phyloP scores from a whole-genome alignment of 768 basidiomycete species.

The Termitomyces bulborhizus region DNA sequence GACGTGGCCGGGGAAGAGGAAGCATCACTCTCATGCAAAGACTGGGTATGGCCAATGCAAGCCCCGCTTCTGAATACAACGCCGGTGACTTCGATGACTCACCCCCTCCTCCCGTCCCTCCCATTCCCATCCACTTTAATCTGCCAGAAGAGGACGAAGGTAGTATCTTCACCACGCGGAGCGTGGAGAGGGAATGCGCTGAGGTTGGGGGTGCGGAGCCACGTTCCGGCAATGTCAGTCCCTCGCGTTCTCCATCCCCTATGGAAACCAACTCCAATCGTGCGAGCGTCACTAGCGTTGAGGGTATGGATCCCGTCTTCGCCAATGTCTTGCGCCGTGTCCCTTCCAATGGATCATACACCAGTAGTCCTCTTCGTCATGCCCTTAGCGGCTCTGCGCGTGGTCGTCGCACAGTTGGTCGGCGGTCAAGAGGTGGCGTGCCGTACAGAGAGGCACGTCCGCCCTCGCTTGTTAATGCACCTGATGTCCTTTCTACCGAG shows the following conservation, averaged over 20 bases:
- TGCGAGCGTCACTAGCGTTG: slow-evolving; percentile 68
- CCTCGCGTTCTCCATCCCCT: slow-evolving; percentile 32
- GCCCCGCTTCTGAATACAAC: slow-evolving; percentile 44
- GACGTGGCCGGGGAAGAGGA: slow-evolving; percentile 34
- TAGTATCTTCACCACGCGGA: slow-evolving; percentile 27
- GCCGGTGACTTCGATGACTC: slow-evolving; percentile 29
- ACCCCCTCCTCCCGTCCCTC: slow-evolving; percentile 34
- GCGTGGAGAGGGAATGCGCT: slow-evolving; percentile 17
- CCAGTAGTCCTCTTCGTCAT: slow-evolving; percentile 57
- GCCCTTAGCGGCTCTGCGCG: slow-evolving; percentile 46
- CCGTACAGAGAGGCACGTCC: slow-evolving; percentile 68
- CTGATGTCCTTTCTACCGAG: slow-evolving; percentile 67
- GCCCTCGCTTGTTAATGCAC: slow-evolving; percentile 62
- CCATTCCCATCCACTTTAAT: slow-evolving; percentile 31
- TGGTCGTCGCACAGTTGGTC: slow-evolving; percentile 38
- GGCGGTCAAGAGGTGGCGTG: slow-evolving; percentile 58
- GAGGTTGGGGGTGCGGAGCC: slow-evolving; percentile 19
- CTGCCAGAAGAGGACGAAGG: slow-evolving; percentile 31
- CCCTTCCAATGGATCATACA: slow-evolving; percentile 38
- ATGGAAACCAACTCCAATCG: slow-evolving; percentile 46
- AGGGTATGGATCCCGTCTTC: slow-evolving; percentile 85
- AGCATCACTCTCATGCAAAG: slow-evolving; percentile 55
- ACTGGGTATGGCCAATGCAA: slow-evolving; percentile 51
- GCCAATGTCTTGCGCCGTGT: slow-evolving; percentile 69
- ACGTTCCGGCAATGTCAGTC: slow-evolving; percentile 3